Conservation (phyloP, 805 yeast genomes). For the Ogataea henricii region DNA sequence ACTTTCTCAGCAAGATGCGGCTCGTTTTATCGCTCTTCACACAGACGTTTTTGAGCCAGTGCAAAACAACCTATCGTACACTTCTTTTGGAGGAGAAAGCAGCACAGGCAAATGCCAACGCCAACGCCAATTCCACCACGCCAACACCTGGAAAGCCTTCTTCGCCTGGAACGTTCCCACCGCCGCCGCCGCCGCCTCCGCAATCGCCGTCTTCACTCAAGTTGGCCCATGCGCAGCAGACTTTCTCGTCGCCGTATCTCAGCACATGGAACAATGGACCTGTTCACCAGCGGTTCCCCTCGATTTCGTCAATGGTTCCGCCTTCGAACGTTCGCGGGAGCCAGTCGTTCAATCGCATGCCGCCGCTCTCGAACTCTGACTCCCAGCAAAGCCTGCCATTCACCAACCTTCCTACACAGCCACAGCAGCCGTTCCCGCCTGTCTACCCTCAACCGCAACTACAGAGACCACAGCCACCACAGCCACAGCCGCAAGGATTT, state of each 20-base stretch:
- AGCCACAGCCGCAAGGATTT: neutral
- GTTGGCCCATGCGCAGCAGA: neutral
- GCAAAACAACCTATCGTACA: constrained; percentile 31
- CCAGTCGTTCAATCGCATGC: neutral
- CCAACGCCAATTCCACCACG: neutral
- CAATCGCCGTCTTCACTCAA: neutral
- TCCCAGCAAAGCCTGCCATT: neutral
- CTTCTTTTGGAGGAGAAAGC: constrained; percentile 11
- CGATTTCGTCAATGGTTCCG: neutral
- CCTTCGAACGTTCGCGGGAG: neutral
- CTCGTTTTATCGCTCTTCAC: constrained; percentile 59
- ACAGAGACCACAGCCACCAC: neutral
- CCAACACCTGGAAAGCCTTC: neutral
- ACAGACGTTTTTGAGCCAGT: constrained; percentile 62
- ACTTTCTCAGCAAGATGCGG: constrained; percentile 53
- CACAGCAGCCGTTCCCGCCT: neutral
- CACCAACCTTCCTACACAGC: constrained; percentile 1
- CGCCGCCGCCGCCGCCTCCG: neutral
- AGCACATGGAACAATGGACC: constrained; percentile 1
- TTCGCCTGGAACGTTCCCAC: neutral
- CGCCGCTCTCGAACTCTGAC: constrained; percentile 2
- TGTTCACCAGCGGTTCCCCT: neutral
- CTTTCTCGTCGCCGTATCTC: neutral
- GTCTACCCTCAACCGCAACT: neutral
- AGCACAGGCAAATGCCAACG: neutral